phyloP scores from a whole-genome alignment of 805 yeast species.

The Vanderwaltozyma polyspora region DNA sequence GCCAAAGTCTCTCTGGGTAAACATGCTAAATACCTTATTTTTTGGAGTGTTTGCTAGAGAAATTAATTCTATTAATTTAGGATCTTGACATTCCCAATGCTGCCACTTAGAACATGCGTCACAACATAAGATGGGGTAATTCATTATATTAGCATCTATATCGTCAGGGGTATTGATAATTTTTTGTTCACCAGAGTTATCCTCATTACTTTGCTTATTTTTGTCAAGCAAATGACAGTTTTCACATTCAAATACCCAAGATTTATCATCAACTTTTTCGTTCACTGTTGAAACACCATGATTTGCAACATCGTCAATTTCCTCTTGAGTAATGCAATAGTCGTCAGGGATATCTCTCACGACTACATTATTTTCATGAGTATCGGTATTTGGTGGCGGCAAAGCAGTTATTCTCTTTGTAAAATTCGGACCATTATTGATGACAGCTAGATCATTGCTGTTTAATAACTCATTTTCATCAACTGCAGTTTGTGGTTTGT shows the following conservation, averaged over 20 bases:
- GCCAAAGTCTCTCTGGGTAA: conserved; percentile 12
- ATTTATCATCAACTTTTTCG: conserved; percentile 14
- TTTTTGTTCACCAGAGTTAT: conserved; percentile 5
- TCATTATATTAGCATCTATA: conserved; percentile 5
- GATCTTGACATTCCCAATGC: conserved; percentile 23
- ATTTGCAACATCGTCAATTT: conserved; percentile 13
- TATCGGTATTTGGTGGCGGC: background rate
- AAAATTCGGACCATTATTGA: conserved; percentile 1
- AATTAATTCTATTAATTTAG: conserved; percentile 8
- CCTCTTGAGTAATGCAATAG: conserved; percentile 18
- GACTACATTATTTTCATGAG: background rate
- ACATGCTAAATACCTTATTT: conserved; percentile 2
- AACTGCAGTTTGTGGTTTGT: background rate
- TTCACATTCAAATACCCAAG: conserved; percentile 26
- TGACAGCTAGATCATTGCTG: conserved; percentile 1
- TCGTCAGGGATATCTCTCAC: conserved; percentile 21
- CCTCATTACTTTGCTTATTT: conserved; percentile 2
- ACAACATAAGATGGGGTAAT: conserved; percentile 23
- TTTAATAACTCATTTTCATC: conserved; percentile 1
- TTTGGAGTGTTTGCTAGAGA: conserved; percentile 6
- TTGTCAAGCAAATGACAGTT: conserved; percentile 4
- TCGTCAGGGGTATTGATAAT: conserved; percentile 1
- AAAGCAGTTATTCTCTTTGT: background rate
- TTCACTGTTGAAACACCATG: conserved; percentile 12
- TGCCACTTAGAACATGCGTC: conserved; percentile 26